phyloP scores from a whole-genome alignment of 2,329 filamentous ascomycete species.

The Colletotrichum sidae region DNA sequence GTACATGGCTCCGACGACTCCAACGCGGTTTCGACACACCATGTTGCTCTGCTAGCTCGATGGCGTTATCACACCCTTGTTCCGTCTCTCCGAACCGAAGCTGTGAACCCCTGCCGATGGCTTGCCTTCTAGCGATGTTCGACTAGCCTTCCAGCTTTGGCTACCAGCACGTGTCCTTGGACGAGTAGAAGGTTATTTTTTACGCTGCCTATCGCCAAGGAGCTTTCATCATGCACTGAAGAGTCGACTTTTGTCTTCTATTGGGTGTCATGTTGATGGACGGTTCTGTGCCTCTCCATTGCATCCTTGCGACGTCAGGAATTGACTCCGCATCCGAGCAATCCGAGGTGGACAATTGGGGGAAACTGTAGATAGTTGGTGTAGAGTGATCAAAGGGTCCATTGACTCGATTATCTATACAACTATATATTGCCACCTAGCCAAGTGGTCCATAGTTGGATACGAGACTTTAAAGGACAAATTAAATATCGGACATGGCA shows the following conservation, averaged over 20 bases:
- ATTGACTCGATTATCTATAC: too few relatives aligned
- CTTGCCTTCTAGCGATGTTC: not conserved
- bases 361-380: too few relatives aligned
- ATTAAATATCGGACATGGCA: too few relatives aligned
- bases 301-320: too few relatives aligned
- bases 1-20: constrained; percentile 11
- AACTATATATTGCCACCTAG: too few relatives aligned
- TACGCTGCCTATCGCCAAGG: not conserved
- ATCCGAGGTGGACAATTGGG: too few relatives aligned
- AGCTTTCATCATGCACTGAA: not conserved
- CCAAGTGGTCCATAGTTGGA: too few relatives aligned
- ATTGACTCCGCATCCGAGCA: too few relatives aligned
- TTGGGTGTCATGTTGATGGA: too few relatives aligned
- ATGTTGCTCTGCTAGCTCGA: not conserved
- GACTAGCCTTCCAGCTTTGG: constrained; percentile 3
- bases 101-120: not conserved
- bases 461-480: too few relatives aligned
- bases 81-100: not conserved
- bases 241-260: not conserved
- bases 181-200: not conserved
- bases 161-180: not conserved
- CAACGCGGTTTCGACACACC: constrained; percentile 16
- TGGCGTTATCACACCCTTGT: constrained; percentile 17
- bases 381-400: too few relatives aligned
- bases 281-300: too few relatives aligned